These are phyloP conservation scores for Russula sp. DNA, from an alignment of 768 basidiomycete genomes.

Conservation along the genomic window DNA sequence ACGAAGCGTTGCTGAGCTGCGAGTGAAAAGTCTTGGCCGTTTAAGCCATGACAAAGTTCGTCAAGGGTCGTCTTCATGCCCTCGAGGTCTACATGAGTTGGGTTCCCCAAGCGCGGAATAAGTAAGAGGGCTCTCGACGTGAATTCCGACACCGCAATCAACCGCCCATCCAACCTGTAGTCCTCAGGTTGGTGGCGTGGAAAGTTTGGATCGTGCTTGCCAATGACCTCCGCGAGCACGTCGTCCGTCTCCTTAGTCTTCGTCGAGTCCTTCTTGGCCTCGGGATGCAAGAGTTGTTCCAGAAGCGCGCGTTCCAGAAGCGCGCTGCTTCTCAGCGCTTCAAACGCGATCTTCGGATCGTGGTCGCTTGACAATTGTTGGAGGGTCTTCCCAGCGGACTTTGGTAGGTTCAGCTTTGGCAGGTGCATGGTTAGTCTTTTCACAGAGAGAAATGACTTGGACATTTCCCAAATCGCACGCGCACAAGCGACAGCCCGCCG, in stretches of 20 bases:
- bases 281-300: background rate
- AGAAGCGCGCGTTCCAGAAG: background rate
- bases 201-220: background rate
- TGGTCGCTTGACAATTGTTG: background rate
- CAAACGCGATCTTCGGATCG: constrained; percentile 2
- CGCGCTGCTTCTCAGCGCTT: background rate
- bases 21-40: background rate
- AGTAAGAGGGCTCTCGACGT: background rate
- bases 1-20: background rate
- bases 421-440: too few species aligned
- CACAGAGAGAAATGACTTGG: too few species aligned
- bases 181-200: background rate
- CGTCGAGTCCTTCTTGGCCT: background rate
- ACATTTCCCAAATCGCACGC: too few species aligned
- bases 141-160: background rate
- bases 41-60: constrained; percentile 1
- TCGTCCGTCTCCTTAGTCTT: background rate
- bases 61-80: background rate
- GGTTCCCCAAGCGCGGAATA: background rate
- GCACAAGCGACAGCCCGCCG: too few species aligned
- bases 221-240: background rate
- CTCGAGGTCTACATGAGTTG: constrained; percentile 1
- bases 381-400: background rate
- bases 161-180: background rate
- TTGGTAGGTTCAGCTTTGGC: background rate